A percentile compares a stretch with the other conserved stretches of the same genome.
Conservation (phyloP, 495 filamentous ascomycete species). For the Penicillium verhagenii region DNA sequence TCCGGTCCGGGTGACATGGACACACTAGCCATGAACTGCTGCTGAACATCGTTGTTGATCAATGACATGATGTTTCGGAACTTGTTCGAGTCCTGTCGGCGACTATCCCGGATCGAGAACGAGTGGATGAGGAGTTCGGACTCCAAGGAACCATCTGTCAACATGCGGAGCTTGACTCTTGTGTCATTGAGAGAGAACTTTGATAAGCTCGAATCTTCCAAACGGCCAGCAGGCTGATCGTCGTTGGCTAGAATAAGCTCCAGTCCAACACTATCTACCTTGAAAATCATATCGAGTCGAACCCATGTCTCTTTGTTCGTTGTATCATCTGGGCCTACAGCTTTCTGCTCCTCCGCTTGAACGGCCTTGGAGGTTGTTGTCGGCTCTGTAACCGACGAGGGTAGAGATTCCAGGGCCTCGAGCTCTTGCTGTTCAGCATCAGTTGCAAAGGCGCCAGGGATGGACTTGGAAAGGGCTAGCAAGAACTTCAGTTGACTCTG, state of each 20-base stretch:
- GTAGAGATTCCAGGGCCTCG: conserved; percentile 62
- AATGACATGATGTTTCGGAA: conserved; percentile 98
- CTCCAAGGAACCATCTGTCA: conserved; percentile 87
- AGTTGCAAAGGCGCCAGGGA: conserved; percentile 80
- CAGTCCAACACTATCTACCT: conserved; percentile 79
- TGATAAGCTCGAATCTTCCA: conserved; percentile 82
- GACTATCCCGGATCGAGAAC: conserved; percentile 90
- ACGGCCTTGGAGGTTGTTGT: conserved; percentile 39
- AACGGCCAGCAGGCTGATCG: conserved; percentile 69
- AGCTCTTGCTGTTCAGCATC: conserved; percentile 70
- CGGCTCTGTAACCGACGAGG: conserved; percentile 53
- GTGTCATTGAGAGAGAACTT: conserved; percentile 93
- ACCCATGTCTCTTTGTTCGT: conserved; percentile 74
- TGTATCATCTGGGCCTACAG: conserved; percentile 58
- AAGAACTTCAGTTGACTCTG: conserved; percentile 88
- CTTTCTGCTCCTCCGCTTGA: conserved; percentile 41
- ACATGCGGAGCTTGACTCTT: conserved; percentile 88
- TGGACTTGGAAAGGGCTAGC: conserved; percentile 76
- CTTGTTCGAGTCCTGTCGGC: conserved; percentile 83
- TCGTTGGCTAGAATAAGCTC: conserved; percentile 80
- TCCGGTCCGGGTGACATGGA: conserved; percentile 87
- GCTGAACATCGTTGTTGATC: conserved; percentile 87
- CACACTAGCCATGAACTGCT: conserved; percentile 95
- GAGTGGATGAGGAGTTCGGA: conserved; percentile 92
- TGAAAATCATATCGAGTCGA: conserved; percentile 90